These are phyloP conservation scores for Saccharomyces hybrid DNA, from an alignment of 1,139 yeast genomes.

Conservation along the genomic window DNA sequence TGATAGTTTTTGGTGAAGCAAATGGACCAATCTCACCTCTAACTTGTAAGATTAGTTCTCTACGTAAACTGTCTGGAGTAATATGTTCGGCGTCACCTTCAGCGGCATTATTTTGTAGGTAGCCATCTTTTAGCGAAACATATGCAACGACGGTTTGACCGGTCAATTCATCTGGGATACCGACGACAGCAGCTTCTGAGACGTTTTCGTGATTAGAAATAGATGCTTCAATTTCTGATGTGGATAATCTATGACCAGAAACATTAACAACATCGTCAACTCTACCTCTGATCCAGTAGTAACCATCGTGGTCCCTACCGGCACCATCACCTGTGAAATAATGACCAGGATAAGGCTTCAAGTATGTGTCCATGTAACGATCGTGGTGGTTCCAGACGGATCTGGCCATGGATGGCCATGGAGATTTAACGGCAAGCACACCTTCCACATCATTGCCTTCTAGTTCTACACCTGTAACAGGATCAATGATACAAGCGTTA, in stretches of 20 bases:
- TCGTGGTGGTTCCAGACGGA: too few species aligned
- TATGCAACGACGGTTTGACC: conserved; percentile 97
- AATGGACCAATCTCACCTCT: conserved; percentile 95
- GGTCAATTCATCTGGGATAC: conserved; percentile 87
- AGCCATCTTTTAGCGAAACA: conserved; percentile 64
- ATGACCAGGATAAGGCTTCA: too few species aligned
- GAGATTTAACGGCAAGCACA: too few species aligned
- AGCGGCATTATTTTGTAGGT: conserved; percentile 34
- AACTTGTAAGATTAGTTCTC: conserved; percentile 76
- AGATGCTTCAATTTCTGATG: conserved; percentile 95
- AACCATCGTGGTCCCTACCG: too few species aligned
- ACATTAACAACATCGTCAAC: conserved; percentile 98
- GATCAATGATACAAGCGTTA: conserved; percentile 83
- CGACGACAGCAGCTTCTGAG: conserved; percentile 92
- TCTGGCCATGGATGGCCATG: too few species aligned
- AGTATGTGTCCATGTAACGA: too few species aligned
- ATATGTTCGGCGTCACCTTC: conserved; percentile 38
- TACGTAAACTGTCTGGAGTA: conserved; percentile 51
- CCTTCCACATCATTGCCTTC: conserved; percentile 36
- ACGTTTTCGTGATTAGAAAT: conserved; percentile 72
- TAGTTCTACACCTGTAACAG: conserved; percentile 77
- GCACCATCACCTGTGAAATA: too few species aligned
- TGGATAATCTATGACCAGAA: conserved; percentile 93
- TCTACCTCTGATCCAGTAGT: conserved; percentile 81
- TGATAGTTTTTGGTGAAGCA: conserved; percentile 92